Conservation (phyloP, 1,139 yeast species). For the Blastobotrys petasosporus region DNA sequence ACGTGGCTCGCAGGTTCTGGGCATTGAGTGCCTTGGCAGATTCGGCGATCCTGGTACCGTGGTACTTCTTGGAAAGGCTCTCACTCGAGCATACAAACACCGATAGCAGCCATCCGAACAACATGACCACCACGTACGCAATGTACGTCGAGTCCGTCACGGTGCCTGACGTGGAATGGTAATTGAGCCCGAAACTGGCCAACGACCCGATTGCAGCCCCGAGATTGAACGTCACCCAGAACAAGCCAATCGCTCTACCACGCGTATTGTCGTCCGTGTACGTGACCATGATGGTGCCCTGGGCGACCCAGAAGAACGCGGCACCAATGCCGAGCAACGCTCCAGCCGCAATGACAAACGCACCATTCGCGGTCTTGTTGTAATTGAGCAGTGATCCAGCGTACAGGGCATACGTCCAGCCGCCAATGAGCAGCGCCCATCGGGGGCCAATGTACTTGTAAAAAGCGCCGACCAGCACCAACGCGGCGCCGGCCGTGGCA, state of each 20-base stretch:
- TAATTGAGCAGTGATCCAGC: constrained; percentile 45
- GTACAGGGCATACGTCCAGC: constrained; percentile 47
- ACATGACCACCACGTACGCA: constrained; percentile 21
- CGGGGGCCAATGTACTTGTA: constrained; percentile 43
- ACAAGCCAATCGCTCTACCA: constrained; percentile 44
- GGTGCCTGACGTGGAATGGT: constrained; percentile 26
- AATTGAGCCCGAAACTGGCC: constrained; percentile 19
- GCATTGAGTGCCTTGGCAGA: constrained; percentile 42
- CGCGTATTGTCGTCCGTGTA: constrained; percentile 48
- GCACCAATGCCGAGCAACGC: constrained; percentile 54
- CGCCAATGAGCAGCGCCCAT: constrained; percentile 44
- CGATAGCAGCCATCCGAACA: constrained; percentile 13
- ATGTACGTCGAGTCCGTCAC: constrained; percentile 21
- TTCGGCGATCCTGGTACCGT: constrained; percentile 38
- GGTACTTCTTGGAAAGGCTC: background rate
- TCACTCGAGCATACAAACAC: constrained; percentile 40
- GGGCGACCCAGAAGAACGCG: constrained; percentile 52
- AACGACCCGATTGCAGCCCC: constrained; percentile 36
- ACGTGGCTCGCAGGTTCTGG: constrained; percentile 36
- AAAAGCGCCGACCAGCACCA: constrained; percentile 46
- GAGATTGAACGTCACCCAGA: constrained; percentile 37
- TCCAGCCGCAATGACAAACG: constrained; percentile 52
- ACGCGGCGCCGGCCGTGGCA: constrained; percentile 49
- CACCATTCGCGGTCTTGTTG: constrained; percentile 43
- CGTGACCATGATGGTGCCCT: constrained; percentile 48